phyloP scores from a whole-genome alignment of 495 filamentous ascomycete genomes.

The Penicillium robsamsonii region DNA sequence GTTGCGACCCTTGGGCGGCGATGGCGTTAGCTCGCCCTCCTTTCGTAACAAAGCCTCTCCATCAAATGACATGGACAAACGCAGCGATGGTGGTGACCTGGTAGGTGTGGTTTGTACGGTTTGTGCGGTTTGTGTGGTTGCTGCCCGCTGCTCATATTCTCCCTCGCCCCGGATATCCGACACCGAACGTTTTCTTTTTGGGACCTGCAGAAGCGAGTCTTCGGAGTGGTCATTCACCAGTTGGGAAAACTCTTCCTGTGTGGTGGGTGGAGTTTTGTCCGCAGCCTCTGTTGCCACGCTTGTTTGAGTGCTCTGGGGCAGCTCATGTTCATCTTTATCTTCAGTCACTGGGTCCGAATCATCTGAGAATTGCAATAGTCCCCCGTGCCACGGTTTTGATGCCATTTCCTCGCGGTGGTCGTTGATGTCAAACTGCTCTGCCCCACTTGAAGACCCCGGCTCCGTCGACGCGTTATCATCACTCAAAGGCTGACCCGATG shows the following conservation, averaged over 20 bases:
- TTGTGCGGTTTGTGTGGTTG: constrained; percentile 17
- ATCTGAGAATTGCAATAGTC: constrained; percentile 32
- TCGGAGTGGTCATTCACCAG: constrained; percentile 17
- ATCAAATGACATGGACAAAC: constrained; percentile 72
- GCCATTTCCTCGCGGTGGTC: constrained; percentile 19
- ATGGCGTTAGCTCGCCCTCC: constrained; percentile 61
- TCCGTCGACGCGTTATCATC: constrained; percentile 42
- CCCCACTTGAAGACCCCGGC: constrained; percentile 35
- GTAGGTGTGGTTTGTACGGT: constrained; percentile 23
- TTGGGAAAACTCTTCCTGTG: constrained; percentile 25
- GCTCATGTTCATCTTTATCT: constrained; percentile 30
- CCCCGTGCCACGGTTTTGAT: constrained; percentile 30
- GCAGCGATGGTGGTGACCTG: constrained; percentile 47
- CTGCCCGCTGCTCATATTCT: constrained; percentile 13
- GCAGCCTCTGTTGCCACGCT: constrained; percentile 37
- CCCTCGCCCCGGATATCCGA: constrained; percentile 29
- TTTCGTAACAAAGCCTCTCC: constrained; percentile 79
- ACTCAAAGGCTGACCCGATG: constrained; percentile 51
- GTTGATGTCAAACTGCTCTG: constrained; percentile 28
- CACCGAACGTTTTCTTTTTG: constrained; percentile 41
- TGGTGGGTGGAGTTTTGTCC: constrained; percentile 30
- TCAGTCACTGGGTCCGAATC: constrained; percentile 28
- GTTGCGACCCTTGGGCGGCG: constrained; percentile 60
- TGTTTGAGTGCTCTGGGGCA: constrained; percentile 36
- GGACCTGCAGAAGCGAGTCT: constrained; percentile 23